Evolutionary conservation across 139 green algal genomes (phyloP), one percentile per base, ranked within the genome.

Genomic region (Limnomonas spitsbergensis): DNA sequence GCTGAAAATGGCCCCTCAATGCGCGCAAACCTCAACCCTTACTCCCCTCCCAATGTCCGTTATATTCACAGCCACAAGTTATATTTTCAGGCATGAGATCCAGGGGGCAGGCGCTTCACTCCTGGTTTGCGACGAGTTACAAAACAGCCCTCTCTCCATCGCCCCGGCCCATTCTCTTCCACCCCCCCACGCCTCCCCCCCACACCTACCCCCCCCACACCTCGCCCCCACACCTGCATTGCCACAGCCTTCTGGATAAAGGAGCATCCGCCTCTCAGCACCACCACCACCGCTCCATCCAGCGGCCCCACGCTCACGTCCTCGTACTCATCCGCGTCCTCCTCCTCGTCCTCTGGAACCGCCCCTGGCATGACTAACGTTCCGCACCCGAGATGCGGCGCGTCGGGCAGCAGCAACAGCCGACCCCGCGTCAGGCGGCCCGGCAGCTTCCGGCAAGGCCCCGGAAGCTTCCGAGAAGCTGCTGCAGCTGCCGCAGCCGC

Each of bases 221-320:
- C 26, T 40, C 0, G 27, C 70, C 83, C 38, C 40, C 52, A 35
- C 14, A 38, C 61, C 54, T 84, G 70, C 34, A 72, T 40, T 31
- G 40, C 4, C 67, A 86, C 61, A 26, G 40, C 85, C 71, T 94
- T 94, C 3, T 84, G 52, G 1, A 89, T 24, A 72, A 94, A 94
- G 37, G 75, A 81, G 87, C 90, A 94, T 31, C 72, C 7, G 47
- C 90, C 90, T 1, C 90, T 80, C 34, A 78, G 32, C 37, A 90
- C 69, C 27, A 94, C 31, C 9, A 79, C 83, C 2, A 94, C 69
- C 4, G 72, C 68, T 27, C 83, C 89, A 0, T 32, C 26, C 31
- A 89, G 37, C 32, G 40, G 20, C 7, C 29, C 52, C 2, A 68
- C 53, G 37, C 84, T 86, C 47, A 61, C 47, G 20, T 61, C 47